phyloP scores from a whole-genome alignment of 768 basidiomycete genomes.

The Grammothele lineata region DNA sequence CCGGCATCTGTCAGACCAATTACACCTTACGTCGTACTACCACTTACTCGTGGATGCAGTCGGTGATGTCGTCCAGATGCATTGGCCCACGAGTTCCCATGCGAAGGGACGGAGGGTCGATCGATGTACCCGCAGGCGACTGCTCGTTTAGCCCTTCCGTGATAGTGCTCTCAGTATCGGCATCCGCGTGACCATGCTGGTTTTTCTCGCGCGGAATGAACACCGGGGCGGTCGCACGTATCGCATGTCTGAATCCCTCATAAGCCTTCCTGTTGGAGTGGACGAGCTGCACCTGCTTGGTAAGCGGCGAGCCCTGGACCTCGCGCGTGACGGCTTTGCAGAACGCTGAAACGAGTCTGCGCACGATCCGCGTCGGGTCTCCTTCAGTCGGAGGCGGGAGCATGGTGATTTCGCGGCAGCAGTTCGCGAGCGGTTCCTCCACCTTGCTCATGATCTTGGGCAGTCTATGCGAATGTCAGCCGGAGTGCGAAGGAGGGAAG shows the following conservation, averaged over 20 bases:
- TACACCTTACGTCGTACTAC: too few species aligned
- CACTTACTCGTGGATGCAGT: constrained; percentile 32
- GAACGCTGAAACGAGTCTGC: constrained; percentile 14
- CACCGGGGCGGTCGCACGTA: constrained; percentile 37
- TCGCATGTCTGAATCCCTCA: constrained; percentile 27
- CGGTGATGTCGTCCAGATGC: constrained; percentile 31
- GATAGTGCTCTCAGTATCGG: too few species aligned
- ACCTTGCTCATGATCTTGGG: constrained; percentile 10
- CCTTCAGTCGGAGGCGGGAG: constrained; percentile 13
- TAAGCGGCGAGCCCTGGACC: constrained; percentile 12
- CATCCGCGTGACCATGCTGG: too few species aligned
- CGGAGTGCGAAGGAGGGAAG: background rate
- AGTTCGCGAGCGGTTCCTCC: constrained; percentile 4
- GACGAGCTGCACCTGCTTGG: constrained; percentile 31
- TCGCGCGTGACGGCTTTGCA: constrained; percentile 3
- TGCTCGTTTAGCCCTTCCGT: too few species aligned
- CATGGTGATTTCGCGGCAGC: constrained; percentile 3
- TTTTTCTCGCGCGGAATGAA: constrained; percentile 31
- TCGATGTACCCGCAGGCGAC: too few species aligned
- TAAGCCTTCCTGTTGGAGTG: constrained; percentile 34
- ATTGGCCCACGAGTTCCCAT: constrained; percentile 4
- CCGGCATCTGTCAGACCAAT: background rate
- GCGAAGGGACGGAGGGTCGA: background rate
- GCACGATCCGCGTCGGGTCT: constrained; percentile 16
- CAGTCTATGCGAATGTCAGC: background rate